A percentile compares a stretch with the other conserved stretches of the same genome.
phyloP scores from a whole-genome alignment of 805 yeast genomes.

The Wickerhamiella vanderwaltii region DNA sequence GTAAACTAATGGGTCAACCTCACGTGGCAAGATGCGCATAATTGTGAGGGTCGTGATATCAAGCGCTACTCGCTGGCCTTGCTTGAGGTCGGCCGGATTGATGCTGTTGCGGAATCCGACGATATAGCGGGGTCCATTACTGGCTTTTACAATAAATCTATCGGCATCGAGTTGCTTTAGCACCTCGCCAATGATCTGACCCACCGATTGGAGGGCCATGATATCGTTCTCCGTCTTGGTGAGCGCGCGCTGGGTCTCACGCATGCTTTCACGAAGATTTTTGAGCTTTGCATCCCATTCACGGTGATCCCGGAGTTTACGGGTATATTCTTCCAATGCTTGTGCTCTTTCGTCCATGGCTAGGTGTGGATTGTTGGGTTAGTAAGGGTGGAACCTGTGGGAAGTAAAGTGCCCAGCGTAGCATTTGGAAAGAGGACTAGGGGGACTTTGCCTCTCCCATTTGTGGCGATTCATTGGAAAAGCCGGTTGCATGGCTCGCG shows the following conservation, averaged over 20 bases:
- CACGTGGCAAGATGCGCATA: constrained; percentile 94
- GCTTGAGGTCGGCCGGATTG: constrained; percentile 67
- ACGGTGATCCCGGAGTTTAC: constrained; percentile 81
- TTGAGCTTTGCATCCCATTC: constrained; percentile 88
- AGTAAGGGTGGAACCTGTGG: not conserved
- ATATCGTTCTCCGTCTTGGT: constrained; percentile 94
- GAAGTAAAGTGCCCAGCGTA: no score
- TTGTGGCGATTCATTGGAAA: no score
- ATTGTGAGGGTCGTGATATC: constrained; percentile 97
- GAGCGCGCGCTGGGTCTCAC: constrained; percentile 69
- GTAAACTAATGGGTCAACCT: constrained; percentile 94
- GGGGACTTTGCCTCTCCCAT: no score
- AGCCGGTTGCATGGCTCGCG: no score
- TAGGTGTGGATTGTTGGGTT: not conserved
- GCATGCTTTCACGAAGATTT: constrained; percentile 67
- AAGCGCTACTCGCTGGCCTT: constrained; percentile 91
- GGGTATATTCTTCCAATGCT: constrained; percentile 68
- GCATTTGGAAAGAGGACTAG: no score
- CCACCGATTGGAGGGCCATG: constrained; percentile 92
- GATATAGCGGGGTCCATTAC: constrained; percentile 93
- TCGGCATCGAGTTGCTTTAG: constrained; percentile 91
- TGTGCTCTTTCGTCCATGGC: constrained; percentile 50
- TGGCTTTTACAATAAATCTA: constrained; percentile 85
- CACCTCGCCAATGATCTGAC: constrained; percentile 94
- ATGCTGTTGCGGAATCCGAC: constrained; percentile 95